These are phyloP conservation scores for Moesziomyces antarcticus DNA, from an alignment of 1,284 basidiomycete species.

Conservation along the genomic window DNA sequence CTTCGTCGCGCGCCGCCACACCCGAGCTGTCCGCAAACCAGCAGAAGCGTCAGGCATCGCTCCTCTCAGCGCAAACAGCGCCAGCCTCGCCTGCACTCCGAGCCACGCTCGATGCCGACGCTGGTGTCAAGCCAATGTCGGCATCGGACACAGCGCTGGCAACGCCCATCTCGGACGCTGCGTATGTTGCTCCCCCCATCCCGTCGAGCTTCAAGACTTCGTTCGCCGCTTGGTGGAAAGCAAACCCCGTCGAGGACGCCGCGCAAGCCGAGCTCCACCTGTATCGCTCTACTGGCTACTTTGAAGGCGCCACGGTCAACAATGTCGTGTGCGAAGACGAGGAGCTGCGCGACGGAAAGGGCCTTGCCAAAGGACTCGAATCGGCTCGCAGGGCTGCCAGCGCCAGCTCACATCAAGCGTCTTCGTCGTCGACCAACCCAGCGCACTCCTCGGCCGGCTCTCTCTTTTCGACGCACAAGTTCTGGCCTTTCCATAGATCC, in stretches of 20 bases:
- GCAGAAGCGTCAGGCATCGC: slow-evolving; percentile 34
- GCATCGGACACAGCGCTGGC: slow-evolving; percentile 31
- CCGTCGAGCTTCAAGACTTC: slow-evolving; percentile 53
- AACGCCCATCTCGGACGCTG: slow-evolving; percentile 2
- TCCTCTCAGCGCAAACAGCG: slow-evolving; percentile 25
- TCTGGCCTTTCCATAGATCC: slow-evolving; percentile 36
- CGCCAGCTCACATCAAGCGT: neutral
- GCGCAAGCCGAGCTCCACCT: slow-evolving; percentile 59
- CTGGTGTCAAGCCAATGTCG: slow-evolving; percentile 13
- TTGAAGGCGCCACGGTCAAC: slow-evolving; percentile 49
- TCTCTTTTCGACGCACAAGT: slow-evolving; percentile 21
- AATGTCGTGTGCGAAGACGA: slow-evolving; percentile 46
- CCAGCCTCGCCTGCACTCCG: slow-evolving; percentile 19
- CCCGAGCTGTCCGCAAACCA: slow-evolving; percentile 8
- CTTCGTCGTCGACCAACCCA: neutral
- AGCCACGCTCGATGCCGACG: slow-evolving; percentile 2
- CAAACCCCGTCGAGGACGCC: slow-evolving; percentile 38
- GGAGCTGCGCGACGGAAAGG: slow-evolving; percentile 44
- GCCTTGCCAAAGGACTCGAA: slow-evolving; percentile 28
- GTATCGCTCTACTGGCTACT: slow-evolving; percentile 51
- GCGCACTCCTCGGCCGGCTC: slow-evolving; percentile 13
- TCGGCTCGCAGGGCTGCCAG: slow-evolving; percentile 13
- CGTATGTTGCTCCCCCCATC: slow-evolving; percentile 49
- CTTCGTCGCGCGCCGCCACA: slow-evolving; percentile 4
- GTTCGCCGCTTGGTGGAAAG: slow-evolving; percentile 54